Conservation (phyloP, 2,329 filamentous ascomycete species). For the Penicillium janthinellum region DNA sequence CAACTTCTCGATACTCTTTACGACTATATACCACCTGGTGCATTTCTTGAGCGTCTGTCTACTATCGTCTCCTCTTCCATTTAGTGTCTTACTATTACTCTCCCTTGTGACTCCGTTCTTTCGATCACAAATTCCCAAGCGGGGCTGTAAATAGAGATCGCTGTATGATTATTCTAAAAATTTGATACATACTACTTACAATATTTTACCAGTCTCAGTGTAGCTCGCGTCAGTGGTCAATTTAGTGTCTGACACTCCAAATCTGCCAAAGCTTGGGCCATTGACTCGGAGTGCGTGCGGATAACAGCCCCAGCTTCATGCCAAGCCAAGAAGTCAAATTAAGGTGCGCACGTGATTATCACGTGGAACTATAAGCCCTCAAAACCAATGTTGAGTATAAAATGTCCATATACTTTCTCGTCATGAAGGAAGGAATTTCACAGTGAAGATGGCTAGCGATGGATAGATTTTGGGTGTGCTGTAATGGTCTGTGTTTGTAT, state of each 20-base stretch:
- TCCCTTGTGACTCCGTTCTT: conserved; percentile 1
- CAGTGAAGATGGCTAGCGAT: background rate
- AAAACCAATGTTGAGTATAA: background rate
- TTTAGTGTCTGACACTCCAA: no score
- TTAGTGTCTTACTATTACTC: conserved; percentile 1
- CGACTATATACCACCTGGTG: conserved; percentile 32
- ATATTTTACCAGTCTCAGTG: no score
- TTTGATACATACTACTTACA: background rate
- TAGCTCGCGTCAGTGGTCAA: no score
- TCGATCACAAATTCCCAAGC: conserved; percentile 10
- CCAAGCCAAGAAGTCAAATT: background rate
- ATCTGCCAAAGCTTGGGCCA: no score
- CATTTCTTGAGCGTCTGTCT: conserved; percentile 27
- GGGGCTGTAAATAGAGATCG: conserved; percentile 9
- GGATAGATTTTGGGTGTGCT: no score
- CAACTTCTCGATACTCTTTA: conserved; percentile 14
- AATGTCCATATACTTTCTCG: background rate
- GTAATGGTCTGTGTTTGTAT: no score
- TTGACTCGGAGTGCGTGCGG: background rate
- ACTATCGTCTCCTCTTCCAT: conserved; percentile 2
- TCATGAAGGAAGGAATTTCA: background rate
- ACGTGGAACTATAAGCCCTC: background rate
- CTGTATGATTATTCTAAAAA: background rate
- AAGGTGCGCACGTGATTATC: background rate
- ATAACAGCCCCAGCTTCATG: background rate